Evolutionary conservation across 352 stramenopile genomes (phyloP), one percentile per base, ranked within the genome.

Genomic region (Thalassiosira hispida): DNA sequence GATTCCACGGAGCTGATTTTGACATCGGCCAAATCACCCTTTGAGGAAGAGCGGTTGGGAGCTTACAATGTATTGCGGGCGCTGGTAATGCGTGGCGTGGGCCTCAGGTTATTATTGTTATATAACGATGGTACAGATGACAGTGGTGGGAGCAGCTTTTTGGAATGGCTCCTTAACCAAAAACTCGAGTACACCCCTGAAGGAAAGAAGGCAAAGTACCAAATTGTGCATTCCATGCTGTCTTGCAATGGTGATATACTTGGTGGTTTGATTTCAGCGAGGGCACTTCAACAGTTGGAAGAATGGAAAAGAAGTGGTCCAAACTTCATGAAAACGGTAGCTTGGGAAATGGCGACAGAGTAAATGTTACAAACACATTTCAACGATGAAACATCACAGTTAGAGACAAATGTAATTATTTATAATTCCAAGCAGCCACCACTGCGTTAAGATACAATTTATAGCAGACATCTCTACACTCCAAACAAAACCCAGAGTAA

Each of bases 11-110:
- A 81, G 33, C 56, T 70, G 4, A 27, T 81, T 22, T 25, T 81
- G 11, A 14, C 65, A 72, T 81, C 73, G 23, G 73, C 73, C 3
- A 81, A 81, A 64, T 81, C 73, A 27, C 73, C 73, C 1, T 81
- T 81, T 47, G 57, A 73, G 35, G 73, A 81, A 76, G 73, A 81
- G 29, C 59, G 73, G 66, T 44, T 81, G 22, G 73, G 64, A 35
- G 73, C 65, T 29, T 81, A 76, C 31, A 69, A 59, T 16, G 31
- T 81, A 3, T 53, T 81, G 14, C 40, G 53, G 42, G 64, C 73
- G 47, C 16, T 81, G 35, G 64, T 71, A 49, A 76, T 75, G 64
- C 46, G 73, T 47, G 53, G 57, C 40, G 53, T 44, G 35, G 25
- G 56, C 29, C 8, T 81, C 4, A 33, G 63, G 29, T 49, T 81